Evolutionary conservation across 2,329 filamentous ascomycete species (phyloP).

Genomic region (Apiospora sp.): DNA sequence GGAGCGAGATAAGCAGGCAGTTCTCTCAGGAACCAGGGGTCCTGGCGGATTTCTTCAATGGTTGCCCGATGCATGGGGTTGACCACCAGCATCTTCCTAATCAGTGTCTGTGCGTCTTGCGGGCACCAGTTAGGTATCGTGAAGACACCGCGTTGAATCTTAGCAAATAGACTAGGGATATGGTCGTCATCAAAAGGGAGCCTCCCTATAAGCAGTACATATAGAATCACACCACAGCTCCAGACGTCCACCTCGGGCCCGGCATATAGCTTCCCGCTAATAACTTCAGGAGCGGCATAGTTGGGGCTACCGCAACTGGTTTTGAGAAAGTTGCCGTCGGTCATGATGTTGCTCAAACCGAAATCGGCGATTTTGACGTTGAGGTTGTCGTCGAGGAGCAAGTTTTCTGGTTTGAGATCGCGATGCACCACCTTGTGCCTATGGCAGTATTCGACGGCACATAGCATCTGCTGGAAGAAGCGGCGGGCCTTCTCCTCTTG

Average conservation of each 20-base stretch:
- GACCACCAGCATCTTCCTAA: constrained; percentile 93
- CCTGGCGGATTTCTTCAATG: constrained; percentile 89
- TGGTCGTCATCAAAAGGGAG: constrained; percentile 98
- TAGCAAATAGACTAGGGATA: constrained; percentile 96
- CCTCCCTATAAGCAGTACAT: constrained; percentile 80
- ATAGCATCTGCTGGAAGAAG: constrained; percentile 99
- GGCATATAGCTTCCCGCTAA: constrained; percentile 96
- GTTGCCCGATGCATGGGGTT: constrained; percentile 95
- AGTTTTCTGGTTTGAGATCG: constrained; percentile 96
- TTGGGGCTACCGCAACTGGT: constrained; percentile 98
- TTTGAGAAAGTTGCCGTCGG: constrained; percentile 97
- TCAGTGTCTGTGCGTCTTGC: constrained; percentile 79
- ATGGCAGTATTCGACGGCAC: constrained; percentile 98
- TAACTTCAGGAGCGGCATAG: constrained; percentile 97
- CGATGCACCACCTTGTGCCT: constrained; percentile 98
- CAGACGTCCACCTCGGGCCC: constrained; percentile 98
- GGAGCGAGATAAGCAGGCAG: constrained; percentile 87
- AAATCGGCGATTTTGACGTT: constrained; percentile 99
- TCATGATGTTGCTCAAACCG: constrained; percentile 99
- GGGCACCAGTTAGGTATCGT: constrained; percentile 92
- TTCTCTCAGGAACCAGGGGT: constrained; percentile 92
- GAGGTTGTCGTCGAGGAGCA: constrained; percentile 91
- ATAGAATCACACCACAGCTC: constrained; percentile 93
- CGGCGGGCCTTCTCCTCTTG: constrained; percentile 91
- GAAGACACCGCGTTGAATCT: constrained; percentile 95